phyloP scores from a whole-genome alignment of 2,329 filamentous ascomycete species.

The Aspergillus hiratsukae region DNA sequence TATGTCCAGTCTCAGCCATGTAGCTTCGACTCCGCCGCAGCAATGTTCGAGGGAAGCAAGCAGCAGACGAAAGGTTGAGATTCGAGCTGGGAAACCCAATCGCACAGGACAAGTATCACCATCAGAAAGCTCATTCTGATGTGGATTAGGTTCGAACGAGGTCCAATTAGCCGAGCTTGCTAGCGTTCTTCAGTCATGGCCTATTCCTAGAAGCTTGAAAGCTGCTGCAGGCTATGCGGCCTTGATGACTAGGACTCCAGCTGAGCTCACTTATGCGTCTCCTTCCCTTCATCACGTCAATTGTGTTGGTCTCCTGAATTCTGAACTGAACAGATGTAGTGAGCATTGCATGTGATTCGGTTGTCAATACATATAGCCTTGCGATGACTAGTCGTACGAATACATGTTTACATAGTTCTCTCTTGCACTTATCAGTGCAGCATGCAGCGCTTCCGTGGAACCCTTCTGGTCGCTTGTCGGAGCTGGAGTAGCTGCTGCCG shows the following conservation, averaged over 20 bases:
- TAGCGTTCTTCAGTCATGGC: neutral
- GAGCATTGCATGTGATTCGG: too few relatives aligned
- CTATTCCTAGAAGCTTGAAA: neutral
- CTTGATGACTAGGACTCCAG: neutral
- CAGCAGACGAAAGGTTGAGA: too few relatives aligned
- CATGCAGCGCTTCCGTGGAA: too few relatives aligned
- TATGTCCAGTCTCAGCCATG: neutral
- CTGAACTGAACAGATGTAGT: too few relatives aligned
- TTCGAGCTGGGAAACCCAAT: neutral
- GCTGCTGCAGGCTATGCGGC: neutral
- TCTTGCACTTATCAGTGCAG: too few relatives aligned
- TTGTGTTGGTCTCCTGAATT: neutral
- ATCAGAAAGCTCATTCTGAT: neutral
- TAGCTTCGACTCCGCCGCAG: too few relatives aligned
- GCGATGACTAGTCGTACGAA: too few relatives aligned
- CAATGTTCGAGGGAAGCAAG: too few relatives aligned
- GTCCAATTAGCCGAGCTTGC: neutral
- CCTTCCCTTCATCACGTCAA: neutral
- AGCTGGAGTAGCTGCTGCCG: too few relatives aligned
- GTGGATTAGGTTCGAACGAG: neutral
- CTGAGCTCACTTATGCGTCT: neutral
- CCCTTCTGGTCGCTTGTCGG: too few relatives aligned
- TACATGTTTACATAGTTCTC: too few relatives aligned
- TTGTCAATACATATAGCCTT: too few relatives aligned
- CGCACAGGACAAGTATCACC: neutral